phyloP scores from a whole-genome alignment of 192 early-diverging fungal species.

The Gamsiella multidivaricata region DNA sequence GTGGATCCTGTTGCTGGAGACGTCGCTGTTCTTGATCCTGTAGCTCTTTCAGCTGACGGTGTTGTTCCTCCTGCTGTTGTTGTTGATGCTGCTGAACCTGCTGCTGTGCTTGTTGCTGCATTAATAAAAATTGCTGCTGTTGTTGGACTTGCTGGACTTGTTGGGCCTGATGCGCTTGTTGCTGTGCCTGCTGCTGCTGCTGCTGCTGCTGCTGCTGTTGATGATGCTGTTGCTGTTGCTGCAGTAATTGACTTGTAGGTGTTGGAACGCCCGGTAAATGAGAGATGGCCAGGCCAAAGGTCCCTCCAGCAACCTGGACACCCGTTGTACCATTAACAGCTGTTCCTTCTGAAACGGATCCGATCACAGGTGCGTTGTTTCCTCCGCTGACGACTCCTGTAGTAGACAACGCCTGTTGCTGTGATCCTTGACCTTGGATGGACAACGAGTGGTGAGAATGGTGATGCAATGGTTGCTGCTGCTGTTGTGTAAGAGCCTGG shows the following conservation, averaged over 20 bases:
- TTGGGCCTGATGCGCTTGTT: slow-evolving; percentile 26
- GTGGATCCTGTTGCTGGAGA: slow-evolving; percentile 12
- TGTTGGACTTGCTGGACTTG: slow-evolving; percentile 25
- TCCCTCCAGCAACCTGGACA: background rate
- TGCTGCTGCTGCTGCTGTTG: slow-evolving; percentile 24
- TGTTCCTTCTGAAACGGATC: background rate
- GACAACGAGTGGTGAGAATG: slow-evolving; percentile 10
- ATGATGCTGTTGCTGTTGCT: slow-evolving; percentile 25
- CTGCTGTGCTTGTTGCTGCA: slow-evolving; percentile 16
- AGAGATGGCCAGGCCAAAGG: slow-evolving; percentile 6
- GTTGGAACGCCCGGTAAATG: slow-evolving; percentile 2
- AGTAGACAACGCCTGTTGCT: background rate
- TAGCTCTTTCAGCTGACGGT: slow-evolving; percentile 19
- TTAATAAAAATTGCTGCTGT: slow-evolving; percentile 4
- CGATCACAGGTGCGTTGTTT: background rate
- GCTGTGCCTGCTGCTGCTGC: slow-evolving; percentile 2
- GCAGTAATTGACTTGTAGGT: slow-evolving; percentile 22
- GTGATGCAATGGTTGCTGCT: slow-evolving; percentile 17
- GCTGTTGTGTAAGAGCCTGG: slow-evolving; percentile 10
- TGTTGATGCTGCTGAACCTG: slow-evolving; percentile 11
- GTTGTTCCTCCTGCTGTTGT: slow-evolving; percentile 23
- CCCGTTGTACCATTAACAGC: background rate
- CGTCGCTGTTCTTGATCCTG: slow-evolving; percentile 31
- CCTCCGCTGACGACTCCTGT: background rate
- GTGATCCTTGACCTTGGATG: slow-evolving; percentile 3